Percentiles rank a stretch among this genome's conserved stretches.
These are phyloP conservation scores for Suhomyces prunicola DNA, from an alignment of 805 yeast genomes.

Conservation along the genomic window DNA sequence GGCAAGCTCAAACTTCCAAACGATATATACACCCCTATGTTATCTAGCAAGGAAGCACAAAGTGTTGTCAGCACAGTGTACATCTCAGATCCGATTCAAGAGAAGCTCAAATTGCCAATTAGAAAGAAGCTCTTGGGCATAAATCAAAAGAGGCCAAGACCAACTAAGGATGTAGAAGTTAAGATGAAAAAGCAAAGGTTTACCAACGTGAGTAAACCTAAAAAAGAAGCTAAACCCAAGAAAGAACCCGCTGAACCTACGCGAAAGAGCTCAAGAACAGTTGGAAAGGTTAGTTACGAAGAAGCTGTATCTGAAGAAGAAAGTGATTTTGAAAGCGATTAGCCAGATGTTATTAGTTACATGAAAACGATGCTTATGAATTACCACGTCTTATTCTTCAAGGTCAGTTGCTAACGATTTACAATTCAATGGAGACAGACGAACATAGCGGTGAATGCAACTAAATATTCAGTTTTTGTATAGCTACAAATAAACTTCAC, in stretches of 20 bases:
- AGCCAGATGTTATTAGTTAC: neutral
- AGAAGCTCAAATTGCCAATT: slow-evolving; percentile 30
- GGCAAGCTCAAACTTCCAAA: slow-evolving; percentile 67
- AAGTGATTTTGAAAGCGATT: neutral
- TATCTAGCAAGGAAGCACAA: slow-evolving; percentile 56
- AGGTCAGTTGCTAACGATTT: neutral
- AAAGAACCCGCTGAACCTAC: slow-evolving; percentile 21
- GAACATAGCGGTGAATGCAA: too few species aligned
- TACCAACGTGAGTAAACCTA: neutral
- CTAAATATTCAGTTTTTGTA: neutral
- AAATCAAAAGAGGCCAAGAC: slow-evolving; percentile 10
- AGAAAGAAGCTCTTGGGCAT: slow-evolving; percentile 20
- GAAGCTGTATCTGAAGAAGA: slow-evolving; percentile 10
- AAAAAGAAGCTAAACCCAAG: slow-evolving; percentile 1
- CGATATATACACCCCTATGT: slow-evolving; percentile 68
- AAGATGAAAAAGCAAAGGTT: slow-evolving; percentile 6
- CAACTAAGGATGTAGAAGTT: slow-evolving; percentile 4
- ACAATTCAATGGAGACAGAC: neutral
- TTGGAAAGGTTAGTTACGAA: slow-evolving; percentile 34
- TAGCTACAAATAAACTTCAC: neutral
- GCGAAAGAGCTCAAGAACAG: slow-evolving; percentile 43
- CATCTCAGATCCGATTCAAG: slow-evolving; percentile 47
- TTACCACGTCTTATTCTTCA: too few species aligned
- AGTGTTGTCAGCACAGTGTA: slow-evolving; percentile 51
- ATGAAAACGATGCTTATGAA: neutral